phyloP scores from a whole-genome alignment of 2,329 filamentous ascomycete species.

The Fusarium continuum region DNA sequence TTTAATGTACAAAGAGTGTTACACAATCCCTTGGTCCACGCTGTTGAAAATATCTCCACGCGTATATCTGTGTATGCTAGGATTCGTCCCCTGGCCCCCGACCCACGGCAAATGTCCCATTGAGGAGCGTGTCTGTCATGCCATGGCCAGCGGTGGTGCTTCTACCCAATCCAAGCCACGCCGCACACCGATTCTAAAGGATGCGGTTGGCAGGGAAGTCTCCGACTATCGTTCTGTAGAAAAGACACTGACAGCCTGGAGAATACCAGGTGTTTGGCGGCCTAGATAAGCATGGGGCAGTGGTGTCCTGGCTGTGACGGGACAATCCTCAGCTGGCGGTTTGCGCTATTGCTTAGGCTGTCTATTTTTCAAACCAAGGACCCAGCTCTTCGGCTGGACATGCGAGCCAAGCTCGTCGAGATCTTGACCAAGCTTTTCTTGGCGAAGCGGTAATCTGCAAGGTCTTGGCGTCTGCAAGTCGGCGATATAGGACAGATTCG shows the following conservation, averaged over 20 bases:
- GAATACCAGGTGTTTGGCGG: not conserved
- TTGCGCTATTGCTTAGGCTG: slow-evolving; percentile 6
- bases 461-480: slow-evolving; percentile 41
- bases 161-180: slow-evolving; percentile 21
- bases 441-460: slow-evolving; percentile 38
- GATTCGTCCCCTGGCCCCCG: not conserved
- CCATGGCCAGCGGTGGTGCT: slow-evolving; percentile 20
- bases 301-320: not conserved
- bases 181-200: slow-evolving; percentile 13
- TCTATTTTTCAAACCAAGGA: slow-evolving; percentile 11
- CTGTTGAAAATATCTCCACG: not conserved
- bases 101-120: slow-evolving; percentile 6
- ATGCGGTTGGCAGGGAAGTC: slow-evolving; percentile 12
- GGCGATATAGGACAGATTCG: slow-evolving; percentile 25
- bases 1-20: not conserved
- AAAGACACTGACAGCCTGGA: not conserved
- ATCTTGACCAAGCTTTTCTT: slow-evolving; percentile 45
- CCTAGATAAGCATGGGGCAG: not conserved
- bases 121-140: slow-evolving; percentile 1
- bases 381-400: slow-evolving; percentile 23
- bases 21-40: not conserved
- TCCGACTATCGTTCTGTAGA: not conserved
- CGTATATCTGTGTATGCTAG: not conserved
- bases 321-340: slow-evolving; percentile 13
- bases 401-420: slow-evolving; percentile 40